Evolutionary conservation across 129 eudicot species (phyloP), one percentile per base, ranked within the genome.

Genomic region (Arctium minus): DNA sequence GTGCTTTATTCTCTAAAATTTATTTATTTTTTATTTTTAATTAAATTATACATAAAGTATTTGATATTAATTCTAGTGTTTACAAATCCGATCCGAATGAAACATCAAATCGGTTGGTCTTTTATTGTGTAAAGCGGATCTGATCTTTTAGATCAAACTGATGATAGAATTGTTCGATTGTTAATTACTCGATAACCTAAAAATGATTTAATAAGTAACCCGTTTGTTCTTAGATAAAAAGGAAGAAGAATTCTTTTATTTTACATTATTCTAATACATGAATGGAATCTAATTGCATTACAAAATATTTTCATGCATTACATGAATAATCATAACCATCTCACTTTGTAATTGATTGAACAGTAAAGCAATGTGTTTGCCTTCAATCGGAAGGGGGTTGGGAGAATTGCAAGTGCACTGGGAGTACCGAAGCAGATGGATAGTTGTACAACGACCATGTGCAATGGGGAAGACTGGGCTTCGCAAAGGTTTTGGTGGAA

Each of bases 311-410:
- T 36, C 81, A 36, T 60, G 53, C 72, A 32, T 15, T 50, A 77
- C 81, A 18, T 35, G 56, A 77, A 77, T 36, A 62, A 77, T 62
- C 53, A 77, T 76, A n/a, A 69, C 72, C 48, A 32, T 77, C 53
- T 10, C 56, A 60, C 73, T 77, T 35, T 18, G 22, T 77, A 60
- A 62, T 62, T 77, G 81, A 77, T 77, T 77, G 36, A 77, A 62
- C 53, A 60, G 53, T 77, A 77, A 4, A 36, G 36, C 27, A 22
- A 22, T 22, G 27, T 22, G 27, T 22, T 22, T 22, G 27, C 27
- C 27, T 22, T 22, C 27, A 22, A 22, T 22, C 27, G 27, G 27
- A 22, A 22, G 27, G 27, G 27, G 27, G 27, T 22, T 22, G 27
- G 27, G 27, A 22, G 27, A 22, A 22, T 22, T 22, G 27, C 27